These are phyloP conservation scores for Pythium aristosporum DNA, from an alignment of 352 stramenopile genomes.

Conservation along the genomic window DNA sequence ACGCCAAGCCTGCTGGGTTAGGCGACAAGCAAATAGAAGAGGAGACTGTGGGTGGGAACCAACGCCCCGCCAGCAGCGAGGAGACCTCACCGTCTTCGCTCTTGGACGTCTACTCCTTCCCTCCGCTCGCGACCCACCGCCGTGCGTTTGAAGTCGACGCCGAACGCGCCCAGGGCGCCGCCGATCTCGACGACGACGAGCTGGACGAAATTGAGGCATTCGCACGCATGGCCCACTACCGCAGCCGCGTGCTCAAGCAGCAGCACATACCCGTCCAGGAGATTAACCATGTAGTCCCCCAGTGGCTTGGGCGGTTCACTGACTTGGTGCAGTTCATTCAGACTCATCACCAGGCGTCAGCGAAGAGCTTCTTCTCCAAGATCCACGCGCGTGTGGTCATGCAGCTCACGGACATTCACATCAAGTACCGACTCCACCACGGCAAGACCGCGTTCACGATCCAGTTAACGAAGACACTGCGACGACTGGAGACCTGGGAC, in stretches of 20 bases:
- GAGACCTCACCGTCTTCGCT: constrained; percentile 13
- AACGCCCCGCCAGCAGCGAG: not conserved
- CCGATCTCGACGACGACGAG: constrained; percentile 34
- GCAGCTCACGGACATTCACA: constrained; percentile 38
- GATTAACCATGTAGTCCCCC: constrained; percentile 32
- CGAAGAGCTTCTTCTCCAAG: constrained; percentile 38
- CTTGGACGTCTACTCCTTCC: constrained; percentile 48
- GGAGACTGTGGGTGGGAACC: not conserved
- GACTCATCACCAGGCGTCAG: constrained; percentile 28
- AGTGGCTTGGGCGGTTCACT: constrained; percentile 48
- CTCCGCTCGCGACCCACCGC: constrained; percentile 18
- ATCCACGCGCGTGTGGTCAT: constrained; percentile 55
- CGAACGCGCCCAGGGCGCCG: constrained; percentile 2
- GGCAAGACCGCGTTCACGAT: constrained; percentile 46
- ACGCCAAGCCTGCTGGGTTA: not conserved
- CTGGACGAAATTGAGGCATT: constrained; percentile 49
- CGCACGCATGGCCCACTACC: constrained; percentile 58
- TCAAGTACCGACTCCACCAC: constrained; percentile 38
- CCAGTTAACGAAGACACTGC: constrained; percentile 28
- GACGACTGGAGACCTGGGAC: constrained; percentile 39
- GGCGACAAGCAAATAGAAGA: not conserved
- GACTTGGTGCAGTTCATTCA: constrained; percentile 30
- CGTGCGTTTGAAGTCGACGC: constrained; percentile 10
- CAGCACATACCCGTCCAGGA: constrained; percentile 29
- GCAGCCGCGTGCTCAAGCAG: constrained; percentile 43